These are phyloP conservation scores for Rhynchosporium secalis DNA, from an alignment of 2,329 filamentous ascomycete genomes.

Conservation along the genomic window DNA sequence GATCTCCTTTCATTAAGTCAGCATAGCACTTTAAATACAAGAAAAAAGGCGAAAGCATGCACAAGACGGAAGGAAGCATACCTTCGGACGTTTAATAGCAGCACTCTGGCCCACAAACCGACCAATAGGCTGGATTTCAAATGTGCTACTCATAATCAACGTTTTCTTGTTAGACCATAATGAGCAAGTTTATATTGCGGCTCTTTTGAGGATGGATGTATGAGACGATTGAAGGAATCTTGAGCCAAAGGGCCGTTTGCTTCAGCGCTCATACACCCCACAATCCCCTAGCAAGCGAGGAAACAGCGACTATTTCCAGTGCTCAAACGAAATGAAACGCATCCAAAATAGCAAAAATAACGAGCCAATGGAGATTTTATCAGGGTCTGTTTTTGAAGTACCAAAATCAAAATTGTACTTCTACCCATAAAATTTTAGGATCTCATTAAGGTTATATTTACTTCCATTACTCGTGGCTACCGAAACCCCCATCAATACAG, in stretches of 20 bases:
- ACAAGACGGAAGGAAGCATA: slow-evolving; percentile 41
- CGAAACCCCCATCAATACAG: not conserved
- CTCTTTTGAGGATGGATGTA: slow-evolving; percentile 6
- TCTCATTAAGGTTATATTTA: too few relatives aligned
- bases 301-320: too few relatives aligned
- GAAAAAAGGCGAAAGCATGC: not conserved
- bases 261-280: slow-evolving; percentile 14
- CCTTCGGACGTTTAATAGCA: slow-evolving; percentile 73
- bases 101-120: slow-evolving; percentile 68
- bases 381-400: too few relatives aligned
- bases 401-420: too few relatives aligned
- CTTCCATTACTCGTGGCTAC: not conserved
- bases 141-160: slow-evolving; percentile 42
- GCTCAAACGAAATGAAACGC: too few relatives aligned
- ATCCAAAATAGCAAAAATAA: too few relatives aligned
- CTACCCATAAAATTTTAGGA: too few relatives aligned
- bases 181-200: slow-evolving; percentile 5
- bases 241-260: not conserved
- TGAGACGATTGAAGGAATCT: slow-evolving; percentile 1
- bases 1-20: slow-evolving; percentile 64
- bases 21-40: too few relatives aligned
- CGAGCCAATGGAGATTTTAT: too few relatives aligned
- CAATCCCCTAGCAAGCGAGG: slow-evolving; percentile 1
- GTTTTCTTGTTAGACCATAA: not conserved
- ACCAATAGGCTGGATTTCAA: slow-evolving; percentile 67